phyloP scores from a whole-genome alignment of 352 stramenopile genomes.

The Pythium aristosporum region DNA sequence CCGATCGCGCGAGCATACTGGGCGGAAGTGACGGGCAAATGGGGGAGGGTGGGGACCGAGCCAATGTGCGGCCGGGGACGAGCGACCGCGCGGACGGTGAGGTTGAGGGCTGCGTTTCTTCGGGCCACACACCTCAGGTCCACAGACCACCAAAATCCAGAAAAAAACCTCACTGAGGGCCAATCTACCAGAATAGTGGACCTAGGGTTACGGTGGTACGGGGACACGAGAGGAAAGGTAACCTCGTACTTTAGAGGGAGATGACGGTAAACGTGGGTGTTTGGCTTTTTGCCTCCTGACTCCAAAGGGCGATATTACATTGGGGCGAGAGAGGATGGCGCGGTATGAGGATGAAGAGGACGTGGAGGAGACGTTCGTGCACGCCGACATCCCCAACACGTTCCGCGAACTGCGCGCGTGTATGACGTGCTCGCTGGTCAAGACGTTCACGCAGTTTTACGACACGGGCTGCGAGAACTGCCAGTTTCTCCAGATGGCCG shows the following conservation, averaged over 20 bases:
- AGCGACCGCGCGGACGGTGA: not conserved
- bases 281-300: constrained; percentile 2
- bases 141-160: constrained; percentile 26
- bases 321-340: constrained; percentile 24
- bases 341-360: constrained; percentile 84
- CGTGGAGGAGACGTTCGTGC: constrained; percentile 70
- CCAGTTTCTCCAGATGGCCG: constrained; percentile 86
- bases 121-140: constrained; percentile 2
- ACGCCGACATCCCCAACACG: constrained; percentile 87
- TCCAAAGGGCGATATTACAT: not conserved
- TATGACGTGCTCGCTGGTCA: constrained; percentile 89
- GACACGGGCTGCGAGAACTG: constrained; percentile 90
- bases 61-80: constrained; percentile 4
- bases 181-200: constrained; percentile 1
- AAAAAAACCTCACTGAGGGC: constrained; percentile 23
- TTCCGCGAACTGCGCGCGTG: constrained; percentile 87
- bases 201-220: not conserved
- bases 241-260: constrained; percentile 7
- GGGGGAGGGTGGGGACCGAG: not conserved
- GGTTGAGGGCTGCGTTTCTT: constrained; percentile 16
- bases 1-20: constrained; percentile 29
- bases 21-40: not conserved
- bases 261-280: not conserved
- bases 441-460: constrained; percentile 91
- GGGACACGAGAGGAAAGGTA: too few species aligned